phyloP scores from a whole-genome alignment of 2,329 filamentous ascomycete species.

The Biscogniauxia mediterranea region DNA sequence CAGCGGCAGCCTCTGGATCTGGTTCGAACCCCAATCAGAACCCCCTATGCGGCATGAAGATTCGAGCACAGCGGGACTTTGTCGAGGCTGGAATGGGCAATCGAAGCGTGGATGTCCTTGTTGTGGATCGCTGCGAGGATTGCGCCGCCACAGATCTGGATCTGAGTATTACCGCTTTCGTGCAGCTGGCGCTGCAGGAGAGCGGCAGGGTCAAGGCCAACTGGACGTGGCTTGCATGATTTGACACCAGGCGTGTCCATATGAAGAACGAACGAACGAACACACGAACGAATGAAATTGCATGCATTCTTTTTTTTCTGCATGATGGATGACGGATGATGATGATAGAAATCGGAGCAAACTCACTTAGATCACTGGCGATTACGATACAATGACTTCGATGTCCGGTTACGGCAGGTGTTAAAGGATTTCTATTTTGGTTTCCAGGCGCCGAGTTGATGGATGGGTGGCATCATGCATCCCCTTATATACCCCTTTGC shows the following conservation, averaged over 20 bases:
- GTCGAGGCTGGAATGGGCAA: slow-evolving; percentile 41
- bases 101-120: slow-evolving; percentile 51
- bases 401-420: not conserved
- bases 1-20: slow-evolving; percentile 39
- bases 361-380: not conserved
- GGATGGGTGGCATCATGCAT: not conserved
- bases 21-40: slow-evolving; percentile 61
- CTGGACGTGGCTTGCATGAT: slow-evolving; percentile 34
- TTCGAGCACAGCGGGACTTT: slow-evolving; percentile 56
- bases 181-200: slow-evolving; percentile 42
- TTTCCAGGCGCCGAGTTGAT: slow-evolving; percentile 6
- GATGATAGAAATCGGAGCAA: not conserved
- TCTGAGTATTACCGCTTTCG: slow-evolving; percentile 46
- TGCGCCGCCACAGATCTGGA: slow-evolving; percentile 49
- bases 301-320: too few species aligned
- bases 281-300: not conserved
- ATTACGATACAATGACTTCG: not conserved
- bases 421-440: too few species aligned
- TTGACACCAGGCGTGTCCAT: slow-evolving; percentile 20
- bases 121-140: slow-evolving; percentile 65
- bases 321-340: not conserved
- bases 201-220: slow-evolving; percentile 38
- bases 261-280: not conserved
- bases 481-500: slow-evolving; percentile 14
- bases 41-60: slow-evolving; percentile 63